These are phyloP conservation scores for Zoysia matrella DNA, from an alignment of 202 grass and related monocot species.

Conservation along the genomic window DNA sequence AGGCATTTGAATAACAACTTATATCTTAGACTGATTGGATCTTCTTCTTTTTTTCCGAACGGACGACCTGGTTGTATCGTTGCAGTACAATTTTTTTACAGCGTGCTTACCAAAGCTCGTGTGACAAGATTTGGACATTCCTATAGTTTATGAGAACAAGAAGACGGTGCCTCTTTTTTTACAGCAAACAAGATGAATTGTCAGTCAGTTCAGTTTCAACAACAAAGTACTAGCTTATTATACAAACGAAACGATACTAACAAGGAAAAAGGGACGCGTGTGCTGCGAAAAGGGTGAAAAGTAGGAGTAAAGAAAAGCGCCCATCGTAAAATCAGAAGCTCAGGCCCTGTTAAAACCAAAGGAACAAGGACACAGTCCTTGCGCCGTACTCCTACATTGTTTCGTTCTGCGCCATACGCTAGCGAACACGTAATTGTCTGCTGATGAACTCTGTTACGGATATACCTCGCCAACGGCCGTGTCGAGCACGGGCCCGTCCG, in stretches of 20 bases:
- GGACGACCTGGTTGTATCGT: neutral
- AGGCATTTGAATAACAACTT: too few relatives aligned
- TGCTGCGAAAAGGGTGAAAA: neutral
- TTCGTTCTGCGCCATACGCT: too few relatives aligned
- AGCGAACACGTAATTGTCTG: too few relatives aligned
- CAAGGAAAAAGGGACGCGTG: neutral
- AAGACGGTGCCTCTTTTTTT: neutral
- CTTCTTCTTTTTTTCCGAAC: too few relatives aligned
- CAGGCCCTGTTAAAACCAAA: neutral
- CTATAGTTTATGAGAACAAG: neutral
- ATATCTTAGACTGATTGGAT: too few relatives aligned
- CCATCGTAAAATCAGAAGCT: conserved; percentile 1
- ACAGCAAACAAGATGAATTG: neutral
- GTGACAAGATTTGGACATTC: neutral
- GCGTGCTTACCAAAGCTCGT: neutral
- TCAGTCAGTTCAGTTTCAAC: neutral
- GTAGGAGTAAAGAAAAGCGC: neutral
- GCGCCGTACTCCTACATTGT: too few relatives aligned
- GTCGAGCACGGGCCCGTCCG: too few relatives aligned
- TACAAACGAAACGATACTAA: neutral
- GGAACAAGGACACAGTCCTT: neutral
- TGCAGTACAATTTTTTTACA: neutral
- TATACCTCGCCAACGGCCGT: too few relatives aligned
- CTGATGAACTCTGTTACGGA: too few relatives aligned
- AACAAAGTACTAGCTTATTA: neutral